phyloP scores from a whole-genome alignment of 768 basidiomycete genomes.

The Mycena polygramma region DNA sequence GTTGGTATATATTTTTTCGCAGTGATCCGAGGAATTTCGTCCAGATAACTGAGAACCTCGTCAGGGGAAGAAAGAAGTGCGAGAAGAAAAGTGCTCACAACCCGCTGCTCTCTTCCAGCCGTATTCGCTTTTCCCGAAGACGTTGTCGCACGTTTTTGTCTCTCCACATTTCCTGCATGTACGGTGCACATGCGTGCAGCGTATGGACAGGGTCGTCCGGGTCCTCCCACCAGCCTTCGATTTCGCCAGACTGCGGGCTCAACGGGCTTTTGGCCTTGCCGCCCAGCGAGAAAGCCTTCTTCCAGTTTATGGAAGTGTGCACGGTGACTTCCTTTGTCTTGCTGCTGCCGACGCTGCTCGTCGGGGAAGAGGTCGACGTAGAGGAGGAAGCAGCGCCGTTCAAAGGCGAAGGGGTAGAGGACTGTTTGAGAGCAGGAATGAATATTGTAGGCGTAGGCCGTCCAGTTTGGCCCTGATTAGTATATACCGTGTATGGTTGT shows the following conservation, averaged over 20 bases:
- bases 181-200: conserved; percentile 70
- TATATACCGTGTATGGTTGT: conserved; percentile 35
- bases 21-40: conserved; percentile 85
- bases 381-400: conserved; percentile 42
- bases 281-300: conserved; percentile 72
- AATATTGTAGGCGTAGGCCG: conserved; percentile 65
- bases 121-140: conserved; percentile 73
- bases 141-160: conserved; percentile 75
- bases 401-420: conserved; percentile 48
- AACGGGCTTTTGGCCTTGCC: conserved; percentile 74
- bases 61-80: conserved; percentile 27
- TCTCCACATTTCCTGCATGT: conserved; percentile 83
- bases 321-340: conserved; percentile 65
- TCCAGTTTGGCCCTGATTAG: conserved; percentile 48
- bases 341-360: conserved; percentile 52
- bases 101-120: conserved; percentile 87
- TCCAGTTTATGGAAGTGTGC: conserved; percentile 78
- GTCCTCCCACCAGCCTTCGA: conserved; percentile 89
- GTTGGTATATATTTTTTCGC: conserved; percentile 87
- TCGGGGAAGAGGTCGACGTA: conserved; percentile 41
- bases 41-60: conserved; percentile 70
- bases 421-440: conserved; percentile 55
- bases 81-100: conserved; percentile 69
- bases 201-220: conserved; percentile 85
- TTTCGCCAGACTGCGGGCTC: conserved; percentile 76